These are phyloP conservation scores for Trypanosoma conorhini DNA, from an alignment of 208 protist genomes.

Conservation along the genomic window DNA sequence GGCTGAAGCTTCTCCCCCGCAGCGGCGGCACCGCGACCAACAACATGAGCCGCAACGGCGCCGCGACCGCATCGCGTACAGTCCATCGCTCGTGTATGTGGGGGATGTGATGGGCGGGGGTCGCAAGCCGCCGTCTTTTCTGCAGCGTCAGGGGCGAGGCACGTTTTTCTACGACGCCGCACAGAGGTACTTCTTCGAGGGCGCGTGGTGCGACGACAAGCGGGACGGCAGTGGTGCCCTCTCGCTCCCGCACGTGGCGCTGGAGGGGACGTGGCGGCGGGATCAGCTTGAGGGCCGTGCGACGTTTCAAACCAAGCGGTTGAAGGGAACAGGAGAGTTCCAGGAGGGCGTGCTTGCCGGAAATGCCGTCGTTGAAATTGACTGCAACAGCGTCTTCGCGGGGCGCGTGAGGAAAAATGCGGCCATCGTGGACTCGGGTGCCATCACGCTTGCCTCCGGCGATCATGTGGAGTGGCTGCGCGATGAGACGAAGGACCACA, in stretches of 20 bases:
- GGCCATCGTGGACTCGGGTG: constrained; percentile 23
- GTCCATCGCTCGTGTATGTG: constrained; percentile 30
- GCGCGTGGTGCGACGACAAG: constrained; percentile 54
- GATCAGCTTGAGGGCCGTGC: constrained; percentile 41
- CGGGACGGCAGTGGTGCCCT: constrained; percentile 48
- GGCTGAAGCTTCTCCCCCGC: neutral
- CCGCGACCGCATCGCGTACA: constrained; percentile 30
- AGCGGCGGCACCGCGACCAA: constrained; percentile 4
- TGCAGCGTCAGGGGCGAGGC: constrained; percentile 31
- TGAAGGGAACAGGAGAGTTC: constrained; percentile 29
- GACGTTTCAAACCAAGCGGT: constrained; percentile 31
- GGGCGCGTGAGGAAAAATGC: constrained; percentile 33
- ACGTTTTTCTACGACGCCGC: constrained; percentile 41
- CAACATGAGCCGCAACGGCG: no score
- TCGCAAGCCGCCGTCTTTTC: constrained; percentile 6
- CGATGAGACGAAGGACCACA: neutral
- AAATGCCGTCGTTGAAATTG: constrained; percentile 46
- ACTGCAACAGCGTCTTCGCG: constrained; percentile 46
- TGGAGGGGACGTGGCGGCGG: constrained; percentile 56
- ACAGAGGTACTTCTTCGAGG: constrained; percentile 41
- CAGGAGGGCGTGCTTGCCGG: constrained; percentile 24
- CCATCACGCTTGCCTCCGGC: constrained; percentile 37
- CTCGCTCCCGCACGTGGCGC: constrained; percentile 40
- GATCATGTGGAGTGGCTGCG: constrained; percentile 63
- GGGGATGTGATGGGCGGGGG: constrained; percentile 28